These are phyloP conservation scores for Actinomortierella ambigua DNA, from an alignment of 371 early-diverging fungal genomes.

Conservation along the genomic window DNA sequence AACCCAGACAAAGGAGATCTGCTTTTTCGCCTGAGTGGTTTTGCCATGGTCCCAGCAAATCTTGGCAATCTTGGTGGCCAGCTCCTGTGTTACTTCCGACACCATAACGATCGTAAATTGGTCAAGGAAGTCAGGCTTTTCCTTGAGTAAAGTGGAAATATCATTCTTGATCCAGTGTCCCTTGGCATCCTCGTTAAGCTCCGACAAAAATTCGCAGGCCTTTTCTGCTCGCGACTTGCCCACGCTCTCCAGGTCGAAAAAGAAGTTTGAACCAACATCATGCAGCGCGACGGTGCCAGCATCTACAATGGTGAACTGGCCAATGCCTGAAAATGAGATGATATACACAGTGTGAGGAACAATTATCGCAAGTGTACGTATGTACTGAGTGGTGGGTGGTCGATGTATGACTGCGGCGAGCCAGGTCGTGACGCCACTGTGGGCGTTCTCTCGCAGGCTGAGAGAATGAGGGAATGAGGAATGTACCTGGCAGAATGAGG, in stretches of 20 bases:
- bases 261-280: conserved; percentile 90
- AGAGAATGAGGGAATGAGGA: not conserved
- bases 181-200: conserved; percentile 89
- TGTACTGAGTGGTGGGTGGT: too few species aligned
- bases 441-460: not conserved
- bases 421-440: not conserved
- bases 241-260: conserved; percentile 68
- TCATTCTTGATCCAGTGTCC: conserved; percentile 52
- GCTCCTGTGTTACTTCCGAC: conserved; percentile 61
- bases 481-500: conserved; percentile 89
- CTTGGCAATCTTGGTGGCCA: conserved; percentile 58
- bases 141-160: conserved; percentile 51
- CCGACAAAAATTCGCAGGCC: conserved; percentile 69
- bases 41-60: conserved; percentile 57
- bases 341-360: too few species aligned
- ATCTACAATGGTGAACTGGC: conserved; percentile 86
- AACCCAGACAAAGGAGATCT: conserved; percentile 73
- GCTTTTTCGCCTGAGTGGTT: conserved; percentile 11
- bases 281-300: conserved; percentile 59
- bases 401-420: not conserved
- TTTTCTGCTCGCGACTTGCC: conserved; percentile 71
- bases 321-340: conserved; percentile 77
- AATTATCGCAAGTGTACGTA: too few species aligned
- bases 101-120: conserved; percentile 79
- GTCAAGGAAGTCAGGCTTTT: conserved; percentile 65